Evolutionary conservation across 2,329 filamentous ascomycete species (phyloP).

Genomic region (Neofusicoccum sp.): DNA sequence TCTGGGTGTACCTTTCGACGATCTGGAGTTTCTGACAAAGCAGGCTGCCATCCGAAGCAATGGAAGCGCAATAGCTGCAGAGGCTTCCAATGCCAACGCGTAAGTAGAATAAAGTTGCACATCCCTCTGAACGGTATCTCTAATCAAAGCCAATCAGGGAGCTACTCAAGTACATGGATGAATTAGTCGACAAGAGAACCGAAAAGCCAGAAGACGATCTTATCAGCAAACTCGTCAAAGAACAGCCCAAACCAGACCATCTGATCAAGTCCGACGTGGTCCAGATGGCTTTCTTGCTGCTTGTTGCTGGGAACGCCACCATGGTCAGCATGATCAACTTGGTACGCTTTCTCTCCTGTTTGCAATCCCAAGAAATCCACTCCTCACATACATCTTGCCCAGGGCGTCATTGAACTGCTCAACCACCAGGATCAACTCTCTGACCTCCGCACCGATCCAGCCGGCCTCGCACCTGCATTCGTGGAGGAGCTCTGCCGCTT

Average conservation of each 20-base stretch:
- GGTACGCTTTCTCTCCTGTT: slow-evolving; percentile 27
- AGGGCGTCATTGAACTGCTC: slow-evolving; percentile 51
- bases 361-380: background rate
- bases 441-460: slow-evolving; percentile 45
- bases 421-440: slow-evolving; percentile 48
- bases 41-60: slow-evolving; percentile 52
- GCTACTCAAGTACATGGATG: slow-evolving; percentile 50
- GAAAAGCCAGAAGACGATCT: slow-evolving; percentile 49
- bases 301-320: slow-evolving; percentile 57
- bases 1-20: slow-evolving; percentile 52
- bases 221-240: slow-evolving; percentile 45
- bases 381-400: background rate
- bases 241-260: slow-evolving; percentile 35
- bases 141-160: slow-evolving; percentile 32
- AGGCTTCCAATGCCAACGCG: slow-evolving; percentile 48
- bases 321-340: slow-evolving; percentile 54
- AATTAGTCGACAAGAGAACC: slow-evolving; percentile 46
- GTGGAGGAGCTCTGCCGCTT: slow-evolving; percentile 55
- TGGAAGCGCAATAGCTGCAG: slow-evolving; percentile 50
- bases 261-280: slow-evolving; percentile 36
- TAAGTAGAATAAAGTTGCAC: slow-evolving; percentile 31
- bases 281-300: slow-evolving; percentile 54
- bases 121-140: background rate
- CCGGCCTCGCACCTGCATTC: slow-evolving; percentile 39
- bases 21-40: slow-evolving; percentile 51